phyloP scores from a whole-genome alignment of 768 basidiomycete species.

The Rhizopogon vesiculosus region DNA sequence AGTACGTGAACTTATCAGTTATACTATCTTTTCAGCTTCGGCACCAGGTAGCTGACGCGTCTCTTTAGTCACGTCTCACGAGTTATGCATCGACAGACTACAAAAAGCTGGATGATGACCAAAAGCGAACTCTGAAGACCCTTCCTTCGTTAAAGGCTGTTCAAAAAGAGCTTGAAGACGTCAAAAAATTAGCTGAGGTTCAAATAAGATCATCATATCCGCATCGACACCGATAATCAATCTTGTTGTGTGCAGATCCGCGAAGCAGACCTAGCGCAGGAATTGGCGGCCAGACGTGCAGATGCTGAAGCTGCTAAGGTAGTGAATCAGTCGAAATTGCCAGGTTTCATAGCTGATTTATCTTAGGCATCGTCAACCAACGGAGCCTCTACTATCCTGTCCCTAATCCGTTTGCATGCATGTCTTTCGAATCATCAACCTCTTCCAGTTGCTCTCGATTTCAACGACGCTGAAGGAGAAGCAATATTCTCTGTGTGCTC shows the following conservation, averaged over 20 bases:
- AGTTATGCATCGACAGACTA: constrained; percentile 62
- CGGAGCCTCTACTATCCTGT: constrained; percentile 48
- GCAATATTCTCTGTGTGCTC: constrained; percentile 52
- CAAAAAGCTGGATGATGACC: constrained; percentile 84
- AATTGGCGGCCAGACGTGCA: constrained; percentile 47
- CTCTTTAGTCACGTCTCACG: constrained; percentile 61
- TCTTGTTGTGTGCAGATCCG: constrained; percentile 37
- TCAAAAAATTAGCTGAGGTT: constrained; percentile 84
- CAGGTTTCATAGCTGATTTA: not conserved
- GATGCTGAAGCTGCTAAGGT: constrained; percentile 64
- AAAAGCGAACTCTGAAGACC: constrained; percentile 66
- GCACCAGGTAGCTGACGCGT: not conserved
- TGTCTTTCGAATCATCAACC: constrained; percentile 42
- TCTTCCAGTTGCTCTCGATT: constrained; percentile 34
- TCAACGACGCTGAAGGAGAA: constrained; percentile 48
- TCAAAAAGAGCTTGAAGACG: constrained; percentile 78
- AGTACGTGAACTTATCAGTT: constrained; percentile 38
- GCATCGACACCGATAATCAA: not conserved
- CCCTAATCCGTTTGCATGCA: constrained; percentile 55
- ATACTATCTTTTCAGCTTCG: not conserved
- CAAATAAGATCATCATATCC: constrained; percentile 7
- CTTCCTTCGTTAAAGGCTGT: constrained; percentile 74
- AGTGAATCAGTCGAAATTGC: constrained; percentile 8
- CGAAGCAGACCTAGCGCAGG: constrained; percentile 59
- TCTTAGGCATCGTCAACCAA: constrained; percentile 38